phyloP scores from a whole-genome alignment of 192 early-diverging fungal genomes.

The Coemansia sp. region DNA sequence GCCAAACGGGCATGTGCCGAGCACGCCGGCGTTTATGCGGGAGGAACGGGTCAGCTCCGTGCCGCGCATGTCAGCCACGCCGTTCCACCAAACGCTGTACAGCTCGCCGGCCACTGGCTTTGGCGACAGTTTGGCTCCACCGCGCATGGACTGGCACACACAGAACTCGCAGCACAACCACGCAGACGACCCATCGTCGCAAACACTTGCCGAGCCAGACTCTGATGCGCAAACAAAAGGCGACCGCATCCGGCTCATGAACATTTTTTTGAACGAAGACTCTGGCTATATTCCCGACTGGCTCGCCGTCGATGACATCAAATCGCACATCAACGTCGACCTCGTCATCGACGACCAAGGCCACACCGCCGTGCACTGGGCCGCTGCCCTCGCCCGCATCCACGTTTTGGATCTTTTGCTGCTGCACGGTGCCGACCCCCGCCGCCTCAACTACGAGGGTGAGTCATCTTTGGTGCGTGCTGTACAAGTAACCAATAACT shows the following conservation, averaged over 20 bases:
- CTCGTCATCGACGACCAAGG: slow-evolving; percentile 91
- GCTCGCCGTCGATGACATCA: slow-evolving; percentile 18
- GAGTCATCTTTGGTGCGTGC: slow-evolving; percentile 89
- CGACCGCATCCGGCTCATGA: slow-evolving; percentile 78
- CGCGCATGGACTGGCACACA: slow-evolving; percentile 9
- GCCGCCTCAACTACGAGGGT: slow-evolving; percentile 71
- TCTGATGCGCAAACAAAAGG: slow-evolving; percentile 45
- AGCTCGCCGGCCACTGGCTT: slow-evolving; percentile 29
- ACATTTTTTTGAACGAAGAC: slow-evolving; percentile 82
- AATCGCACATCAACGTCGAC: slow-evolving; percentile 65
- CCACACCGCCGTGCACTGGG: slow-evolving; percentile 96
- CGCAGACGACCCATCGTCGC: slow-evolving; percentile 34
- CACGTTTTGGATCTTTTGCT: slow-evolving; percentile 75
- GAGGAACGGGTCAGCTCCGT: slow-evolving; percentile 6
- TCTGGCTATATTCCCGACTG: slow-evolving; percentile 61
- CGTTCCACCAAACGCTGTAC: slow-evolving; percentile 25
- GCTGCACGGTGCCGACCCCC: slow-evolving; percentile 69
- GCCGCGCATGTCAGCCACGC: slow-evolving; percentile 14
- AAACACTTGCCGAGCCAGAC: slow-evolving; percentile 16
- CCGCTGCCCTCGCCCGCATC: slow-evolving; percentile 81
- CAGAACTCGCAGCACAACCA: not conserved
- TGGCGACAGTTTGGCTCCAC: slow-evolving; percentile 2
- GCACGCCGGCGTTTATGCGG: slow-evolving; percentile 25
- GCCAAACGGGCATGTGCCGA: slow-evolving; percentile 21
- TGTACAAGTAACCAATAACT: slow-evolving; percentile 84